phyloP scores from a whole-genome alignment of 345 rosid genomes.

The Linum tenue region DNA sequence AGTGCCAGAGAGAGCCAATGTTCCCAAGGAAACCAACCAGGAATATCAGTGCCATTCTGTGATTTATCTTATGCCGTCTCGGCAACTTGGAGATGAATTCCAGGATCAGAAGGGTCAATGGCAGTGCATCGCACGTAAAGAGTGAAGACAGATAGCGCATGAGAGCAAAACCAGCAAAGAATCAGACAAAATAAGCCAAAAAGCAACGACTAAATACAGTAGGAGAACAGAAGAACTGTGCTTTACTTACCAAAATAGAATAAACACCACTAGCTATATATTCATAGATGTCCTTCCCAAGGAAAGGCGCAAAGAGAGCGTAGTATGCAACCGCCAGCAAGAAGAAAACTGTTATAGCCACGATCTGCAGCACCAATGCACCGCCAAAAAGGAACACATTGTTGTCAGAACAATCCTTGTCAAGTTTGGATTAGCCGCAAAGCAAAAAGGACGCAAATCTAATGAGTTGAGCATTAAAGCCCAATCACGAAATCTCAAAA shows the following conservation, averaged over 20 bases:
- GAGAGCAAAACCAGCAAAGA: conserved; percentile 13
- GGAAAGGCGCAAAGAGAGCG: conserved; percentile 93
- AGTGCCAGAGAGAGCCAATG: background rate
- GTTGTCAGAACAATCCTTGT: background rate
- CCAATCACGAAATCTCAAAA: background rate
- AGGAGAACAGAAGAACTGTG: background rate
- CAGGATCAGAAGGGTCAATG: conserved; percentile 94
- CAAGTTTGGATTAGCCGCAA: background rate
- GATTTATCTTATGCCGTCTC: conserved; percentile 47
- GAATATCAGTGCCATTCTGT: conserved; percentile 32
- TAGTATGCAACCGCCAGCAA: conserved; percentile 69
- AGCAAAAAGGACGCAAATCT: conserved; percentile 3
- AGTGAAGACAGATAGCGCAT: conserved; percentile 68
- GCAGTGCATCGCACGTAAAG: conserved; percentile 81
- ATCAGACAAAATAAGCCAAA: background rate
- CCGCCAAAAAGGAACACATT: background rate
- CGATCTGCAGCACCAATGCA: conserved; percentile 39
- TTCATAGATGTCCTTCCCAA: conserved; percentile 57
- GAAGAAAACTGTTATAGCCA: conserved; percentile 77
- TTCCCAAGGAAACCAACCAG: conserved; percentile 26
- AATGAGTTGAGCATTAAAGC: no score
- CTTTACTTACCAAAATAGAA: conserved; percentile 55
- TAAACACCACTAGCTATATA: conserved; percentile 62
- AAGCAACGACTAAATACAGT: background rate
- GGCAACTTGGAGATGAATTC: conserved; percentile 51